Evolutionary conservation across 2,329 filamentous ascomycete species (phyloP).

Genomic region (Chrysoporthe deuterocubensis): DNA sequence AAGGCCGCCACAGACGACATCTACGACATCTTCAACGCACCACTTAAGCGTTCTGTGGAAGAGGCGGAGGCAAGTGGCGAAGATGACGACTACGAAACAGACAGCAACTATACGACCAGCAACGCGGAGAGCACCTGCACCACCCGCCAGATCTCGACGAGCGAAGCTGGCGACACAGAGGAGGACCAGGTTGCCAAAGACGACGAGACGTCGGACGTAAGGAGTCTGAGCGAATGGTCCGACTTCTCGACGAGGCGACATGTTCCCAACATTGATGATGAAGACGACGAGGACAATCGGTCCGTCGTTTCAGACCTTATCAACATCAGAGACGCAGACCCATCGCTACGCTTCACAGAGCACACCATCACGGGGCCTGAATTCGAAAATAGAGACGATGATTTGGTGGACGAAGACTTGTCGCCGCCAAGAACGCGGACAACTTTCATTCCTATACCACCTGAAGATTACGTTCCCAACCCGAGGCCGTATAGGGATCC

Average conservation of each 20-base stretch:
- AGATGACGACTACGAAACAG: slow-evolving; percentile 73
- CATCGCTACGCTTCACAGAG: slow-evolving; percentile 30
- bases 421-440: slow-evolving; percentile 59
- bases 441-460: slow-evolving; percentile 77
- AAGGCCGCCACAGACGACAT: slow-evolving; percentile 96
- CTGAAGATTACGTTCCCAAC: slow-evolving; percentile 84
- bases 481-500: slow-evolving; percentile 82
- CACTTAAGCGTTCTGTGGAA: slow-evolving; percentile 52
- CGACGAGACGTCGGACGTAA: slow-evolving; percentile 60
- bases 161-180: slow-evolving; percentile 46
- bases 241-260: slow-evolving; percentile 80
- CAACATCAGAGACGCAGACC: slow-evolving; percentile 42
- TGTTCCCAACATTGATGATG: slow-evolving; percentile 53
- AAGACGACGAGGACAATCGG: slow-evolving; percentile 43
- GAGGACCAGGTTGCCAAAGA: slow-evolving; percentile 47
- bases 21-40: slow-evolving; percentile 95
- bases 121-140: slow-evolving; percentile 83
- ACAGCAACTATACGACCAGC: slow-evolving; percentile 76
- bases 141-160: slow-evolving; percentile 65
- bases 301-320: slow-evolving; percentile 43
- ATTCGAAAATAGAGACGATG: slow-evolving; percentile 42
- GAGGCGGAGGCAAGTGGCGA: slow-evolving; percentile 52
- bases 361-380: slow-evolving; percentile 30
- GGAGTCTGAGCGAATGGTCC: slow-evolving; percentile 82
- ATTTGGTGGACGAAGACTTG: slow-evolving; percentile 42